These are phyloP conservation scores for Globisporangium barbulae DNA, from an alignment of 352 stramenopile species.

Conservation along the genomic window DNA sequence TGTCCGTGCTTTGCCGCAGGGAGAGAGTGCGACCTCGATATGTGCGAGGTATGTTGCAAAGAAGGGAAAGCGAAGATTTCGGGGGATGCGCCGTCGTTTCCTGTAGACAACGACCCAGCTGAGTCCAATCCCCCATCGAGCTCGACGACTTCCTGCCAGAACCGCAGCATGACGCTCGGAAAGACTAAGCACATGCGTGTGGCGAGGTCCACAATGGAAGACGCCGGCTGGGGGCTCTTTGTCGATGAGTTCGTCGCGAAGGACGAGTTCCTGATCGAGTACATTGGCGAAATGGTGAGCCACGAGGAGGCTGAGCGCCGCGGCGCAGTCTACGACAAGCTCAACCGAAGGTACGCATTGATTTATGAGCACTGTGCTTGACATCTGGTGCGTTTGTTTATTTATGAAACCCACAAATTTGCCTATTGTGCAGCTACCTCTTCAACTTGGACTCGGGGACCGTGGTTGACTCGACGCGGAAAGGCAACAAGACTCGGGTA, in stretches of 20 bases:
- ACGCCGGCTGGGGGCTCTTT: conserved; percentile 91
- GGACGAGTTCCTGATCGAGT: conserved; percentile 94
- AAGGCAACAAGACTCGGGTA: conserved; percentile 94
- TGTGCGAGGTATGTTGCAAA: conserved; percentile 80
- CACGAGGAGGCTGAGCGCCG: conserved; percentile 90
- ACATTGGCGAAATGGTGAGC: conserved; percentile 92
- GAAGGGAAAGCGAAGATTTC: conserved; percentile 38
- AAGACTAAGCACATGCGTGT: conserved; percentile 72
- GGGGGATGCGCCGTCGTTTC: conserved; percentile 2
- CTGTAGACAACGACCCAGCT: not conserved
- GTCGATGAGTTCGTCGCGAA: conserved; percentile 86
- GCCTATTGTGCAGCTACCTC: conserved; percentile 65
- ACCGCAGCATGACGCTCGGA: conserved; percentile 50
- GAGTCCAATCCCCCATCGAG: not conserved
- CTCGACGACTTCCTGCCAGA: conserved; percentile 50
- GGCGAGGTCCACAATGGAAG: conserved; percentile 69
- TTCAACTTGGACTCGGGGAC: conserved; percentile 93
- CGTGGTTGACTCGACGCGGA: conserved; percentile 91
- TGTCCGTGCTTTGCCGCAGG: conserved; percentile 90
- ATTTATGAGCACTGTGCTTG: not conserved
- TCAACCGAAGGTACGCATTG: conserved; percentile 55
- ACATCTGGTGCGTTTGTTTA: not conserved
- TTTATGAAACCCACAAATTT: not conserved
- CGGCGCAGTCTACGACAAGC: conserved; percentile 86
- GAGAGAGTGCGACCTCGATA: conserved; percentile 92